phyloP scores from a whole-genome alignment of 352 stramenopile species.

The Blastocystis sp. region DNA sequence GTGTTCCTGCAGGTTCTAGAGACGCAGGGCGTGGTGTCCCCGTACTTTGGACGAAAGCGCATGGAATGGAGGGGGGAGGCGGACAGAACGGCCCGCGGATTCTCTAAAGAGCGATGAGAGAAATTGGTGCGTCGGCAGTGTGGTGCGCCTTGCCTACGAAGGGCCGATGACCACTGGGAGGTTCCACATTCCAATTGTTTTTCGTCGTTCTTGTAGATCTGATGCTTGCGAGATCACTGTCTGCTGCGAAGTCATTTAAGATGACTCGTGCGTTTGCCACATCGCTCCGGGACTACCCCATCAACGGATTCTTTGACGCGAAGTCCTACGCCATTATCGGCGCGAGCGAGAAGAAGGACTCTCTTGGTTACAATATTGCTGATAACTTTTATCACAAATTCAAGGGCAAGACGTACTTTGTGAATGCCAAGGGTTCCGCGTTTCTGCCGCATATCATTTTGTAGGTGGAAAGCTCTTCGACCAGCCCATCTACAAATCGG shows the following conservation, averaged over 20 bases:
- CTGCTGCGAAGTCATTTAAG: slow-evolving; percentile 29
- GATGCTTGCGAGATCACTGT: slow-evolving; percentile 33
- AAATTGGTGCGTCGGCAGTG: background rate
- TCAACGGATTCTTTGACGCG: slow-evolving; percentile 63
- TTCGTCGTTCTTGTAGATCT: slow-evolving; percentile 18
- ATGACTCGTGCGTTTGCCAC: slow-evolving; percentile 21
- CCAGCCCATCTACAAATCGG: slow-evolving; percentile 52
- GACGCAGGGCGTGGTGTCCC: too few relatives aligned
- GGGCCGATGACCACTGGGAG: background rate
- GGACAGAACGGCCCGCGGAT: too few relatives aligned
- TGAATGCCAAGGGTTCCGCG: slow-evolving; percentile 52
- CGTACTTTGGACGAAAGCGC: too few relatives aligned
- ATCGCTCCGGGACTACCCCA: slow-evolving; percentile 53
- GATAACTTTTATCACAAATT: slow-evolving; percentile 66
- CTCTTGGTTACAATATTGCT: slow-evolving; percentile 65
- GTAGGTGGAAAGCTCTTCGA: slow-evolving; percentile 59
- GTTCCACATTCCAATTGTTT: slow-evolving; percentile 50
- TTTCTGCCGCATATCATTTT: background rate
- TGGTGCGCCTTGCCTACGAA: background rate
- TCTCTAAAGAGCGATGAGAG: background rate
- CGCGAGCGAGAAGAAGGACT: slow-evolving; percentile 48
- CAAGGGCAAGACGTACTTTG: slow-evolving; percentile 62
- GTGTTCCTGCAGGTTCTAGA: too few relatives aligned
- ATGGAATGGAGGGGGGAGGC: too few relatives aligned
- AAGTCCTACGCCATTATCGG: slow-evolving; percentile 67